Conservation (phyloP, 768 basidiomycete species). For the Lactarius psammicola region DNA sequence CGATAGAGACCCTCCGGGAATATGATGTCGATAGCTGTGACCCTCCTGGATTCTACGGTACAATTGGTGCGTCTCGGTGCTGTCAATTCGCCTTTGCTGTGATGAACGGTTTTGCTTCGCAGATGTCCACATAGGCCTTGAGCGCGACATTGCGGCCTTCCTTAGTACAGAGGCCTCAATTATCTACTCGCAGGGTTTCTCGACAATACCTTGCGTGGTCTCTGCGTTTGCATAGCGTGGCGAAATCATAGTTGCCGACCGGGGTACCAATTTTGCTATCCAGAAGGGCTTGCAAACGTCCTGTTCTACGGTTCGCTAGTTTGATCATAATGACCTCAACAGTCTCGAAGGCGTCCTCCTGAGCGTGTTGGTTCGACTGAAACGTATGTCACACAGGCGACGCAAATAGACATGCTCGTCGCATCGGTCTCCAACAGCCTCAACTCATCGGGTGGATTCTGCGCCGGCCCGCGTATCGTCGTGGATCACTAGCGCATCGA, state of each 20-base stretch:
- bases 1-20: constrained; percentile 80
- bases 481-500: constrained; percentile 98
- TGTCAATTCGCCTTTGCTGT: not conserved
- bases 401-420: constrained; percentile 90
- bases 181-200: constrained; percentile 92
- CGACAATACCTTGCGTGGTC: constrained; percentile 91
- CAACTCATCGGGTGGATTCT: constrained; percentile 90
- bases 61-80: constrained; percentile 61
- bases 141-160: constrained; percentile 87
- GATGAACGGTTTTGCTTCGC: not conserved
- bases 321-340: constrained; percentile 91
- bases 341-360: constrained; percentile 88
- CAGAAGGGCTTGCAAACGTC: constrained; percentile 96
- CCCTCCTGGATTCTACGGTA: constrained; percentile 96
- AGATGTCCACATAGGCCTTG: constrained; percentile 89
- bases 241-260: constrained; percentile 95
- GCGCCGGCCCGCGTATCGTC: constrained; percentile 82
- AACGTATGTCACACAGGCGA: not conserved
- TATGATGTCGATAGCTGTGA: constrained; percentile 96
- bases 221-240: constrained; percentile 97
- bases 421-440: constrained; percentile 87
- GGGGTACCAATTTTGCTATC: constrained; percentile 92
- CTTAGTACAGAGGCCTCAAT: constrained; percentile 86
- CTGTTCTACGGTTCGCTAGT: constrained; percentile 90
- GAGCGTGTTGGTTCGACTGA: not conserved